Evolutionary conservation across 2,329 filamentous ascomycete genomes (phyloP).

Genomic region (Nigrograna mackinnonii): DNA sequence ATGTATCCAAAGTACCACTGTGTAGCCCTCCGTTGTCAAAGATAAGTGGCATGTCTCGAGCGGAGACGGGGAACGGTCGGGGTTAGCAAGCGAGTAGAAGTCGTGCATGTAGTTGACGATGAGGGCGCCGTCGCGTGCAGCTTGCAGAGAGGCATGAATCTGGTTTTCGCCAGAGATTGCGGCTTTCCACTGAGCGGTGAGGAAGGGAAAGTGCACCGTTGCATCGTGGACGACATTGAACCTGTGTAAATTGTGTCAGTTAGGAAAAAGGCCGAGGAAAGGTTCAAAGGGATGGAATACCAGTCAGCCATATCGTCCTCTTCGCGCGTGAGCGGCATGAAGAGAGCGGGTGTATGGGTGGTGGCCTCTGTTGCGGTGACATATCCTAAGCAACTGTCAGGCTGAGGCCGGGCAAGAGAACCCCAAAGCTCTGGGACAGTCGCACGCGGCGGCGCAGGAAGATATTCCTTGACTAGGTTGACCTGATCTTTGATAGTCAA

Average conservation of each 20-base stretch:
- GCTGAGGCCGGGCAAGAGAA: conserved; percentile 13
- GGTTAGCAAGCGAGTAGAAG: conserved; percentile 16
- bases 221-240: conserved; percentile 13
- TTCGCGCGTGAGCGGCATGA: conserved; percentile 10
- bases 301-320: conserved; percentile 17
- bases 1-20: conserved; percentile 14
- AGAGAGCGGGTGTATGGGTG: conserved; percentile 7
- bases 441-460: conserved; percentile 9
- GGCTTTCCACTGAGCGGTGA: conserved; percentile 18
- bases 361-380: conserved; percentile 14
- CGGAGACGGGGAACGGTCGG: conserved; percentile 11
- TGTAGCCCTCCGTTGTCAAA: conserved; percentile 8
- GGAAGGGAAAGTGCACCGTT: conserved; percentile 15
- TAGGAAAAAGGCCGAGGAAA: neutral
- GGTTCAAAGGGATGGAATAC: conserved; percentile 8
- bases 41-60: conserved; percentile 18
- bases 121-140: conserved; percentile 15
- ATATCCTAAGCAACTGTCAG: conserved; percentile 17
- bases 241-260: conserved; percentile 11
- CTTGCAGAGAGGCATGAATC: conserved; percentile 14
- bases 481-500: conserved; percentile 17
- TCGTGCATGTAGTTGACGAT: conserved; percentile 19
- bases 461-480: conserved; percentile 11
- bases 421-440: conserved; percentile 11
- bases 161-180: conserved; percentile 15